Percentiles rank a stretch among this genome's conserved stretches.
Evolutionary conservation across 192 early-diverging fungal genomes (phyloP).

Genomic region (Coemansia sp.): DNA sequence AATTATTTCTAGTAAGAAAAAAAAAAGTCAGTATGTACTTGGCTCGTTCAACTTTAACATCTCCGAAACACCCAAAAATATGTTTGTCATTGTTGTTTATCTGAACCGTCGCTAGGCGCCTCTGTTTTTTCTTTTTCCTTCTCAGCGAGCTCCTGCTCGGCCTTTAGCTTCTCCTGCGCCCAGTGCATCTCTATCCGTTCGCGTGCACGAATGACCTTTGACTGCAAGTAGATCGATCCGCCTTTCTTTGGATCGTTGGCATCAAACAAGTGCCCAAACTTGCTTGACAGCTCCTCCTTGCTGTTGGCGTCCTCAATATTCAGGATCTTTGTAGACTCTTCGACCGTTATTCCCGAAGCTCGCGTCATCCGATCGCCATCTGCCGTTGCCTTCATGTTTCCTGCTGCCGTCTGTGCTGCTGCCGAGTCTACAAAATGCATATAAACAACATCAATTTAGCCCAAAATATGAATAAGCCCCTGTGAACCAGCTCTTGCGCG

Average conservation of each 20-base stretch:
- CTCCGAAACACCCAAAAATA: no score
- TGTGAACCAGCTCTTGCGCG: no score
- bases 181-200: constrained; percentile 93
- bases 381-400: constrained; percentile 56
- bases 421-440: constrained; percentile 57
- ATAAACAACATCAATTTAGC: no score
- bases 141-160: constrained; percentile 21
- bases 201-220: constrained; percentile 89
- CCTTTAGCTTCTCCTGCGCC: constrained; percentile 55
- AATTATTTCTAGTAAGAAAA: no score
- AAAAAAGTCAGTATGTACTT: background rate
- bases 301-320: constrained; percentile 71
- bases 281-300: constrained; percentile 63
- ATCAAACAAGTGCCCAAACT: constrained; percentile 84
- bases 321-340: constrained; percentile 89
- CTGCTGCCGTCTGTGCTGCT: constrained; percentile 66
- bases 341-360: constrained; percentile 80
- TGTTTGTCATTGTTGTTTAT: background rate
- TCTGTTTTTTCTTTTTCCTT: background rate
- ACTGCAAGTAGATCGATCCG: constrained; percentile 93
- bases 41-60: no score
- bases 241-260: constrained; percentile 82
- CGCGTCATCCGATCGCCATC: constrained; percentile 68
- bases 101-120: background rate
- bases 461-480: no score